Base-by-base conservation (phyloP, 495 filamentous ascomycete genomes). In the Trichoderma erinaceum region DNA sequence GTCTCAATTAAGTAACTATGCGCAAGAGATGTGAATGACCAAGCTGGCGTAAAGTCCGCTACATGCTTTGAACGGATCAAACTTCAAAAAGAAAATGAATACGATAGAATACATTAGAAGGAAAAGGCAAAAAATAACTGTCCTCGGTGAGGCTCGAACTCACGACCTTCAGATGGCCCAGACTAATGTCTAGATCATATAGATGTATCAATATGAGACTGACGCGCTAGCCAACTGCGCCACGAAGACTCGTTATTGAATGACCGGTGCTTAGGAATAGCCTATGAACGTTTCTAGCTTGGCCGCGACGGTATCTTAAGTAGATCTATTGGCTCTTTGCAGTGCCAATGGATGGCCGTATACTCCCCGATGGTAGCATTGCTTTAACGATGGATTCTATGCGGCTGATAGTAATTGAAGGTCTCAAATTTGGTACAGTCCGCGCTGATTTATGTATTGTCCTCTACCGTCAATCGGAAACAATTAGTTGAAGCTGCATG, bases 81-180 rank as follows among this genome's bases (percentile, higher is more conserved):
- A 38, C 0, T 7, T 38, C 35, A 6, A 38, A 38, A 6, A 7
- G 7, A 48, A 15, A 48, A 5, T 11, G n/a, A 7, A 48, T n/a
- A n/a, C n/a, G 15, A 48, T 1, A 48, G 4, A 38, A 38, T 2
- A 38, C 35, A 3, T 38, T 10, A 35, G 56, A 4, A 21, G 2
- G 8, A 61, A 61, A 61, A 32, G 1, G 56, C 56, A 61, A 61
- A 61, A 61, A 61, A 29, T 16, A 61, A 52, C n/a, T 61, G 56
- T 61, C 56, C 56, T 61, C 56, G 56, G 56, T 61, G 56, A 61
- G 56, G 56, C 56, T 61, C 56, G 56, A 61, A 61, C 56, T 61
- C 56, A 61, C 56, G 56, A 61, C 56, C 56, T 61, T 61, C 56
- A 61, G 56, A 61, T 61, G 56, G 56, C 56, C 56, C 56, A 61